phyloP scores from a whole-genome alignment of 2,329 filamentous ascomycete genomes.

The Colletotrichum somersetense region DNA sequence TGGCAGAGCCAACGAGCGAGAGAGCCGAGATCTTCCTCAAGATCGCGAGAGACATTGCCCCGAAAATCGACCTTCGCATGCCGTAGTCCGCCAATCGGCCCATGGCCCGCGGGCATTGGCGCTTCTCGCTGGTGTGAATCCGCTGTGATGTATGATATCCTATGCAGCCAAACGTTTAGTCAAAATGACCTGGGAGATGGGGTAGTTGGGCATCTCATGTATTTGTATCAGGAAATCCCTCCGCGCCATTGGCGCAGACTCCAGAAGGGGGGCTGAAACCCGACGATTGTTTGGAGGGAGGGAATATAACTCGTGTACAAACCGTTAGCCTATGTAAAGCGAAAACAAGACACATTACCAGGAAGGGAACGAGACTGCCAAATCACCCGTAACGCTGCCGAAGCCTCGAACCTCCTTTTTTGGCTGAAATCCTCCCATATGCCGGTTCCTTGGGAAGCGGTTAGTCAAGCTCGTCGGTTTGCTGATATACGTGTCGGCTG shows the following conservation, averaged over 20 bases:
- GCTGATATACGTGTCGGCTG: conserved; percentile 86
- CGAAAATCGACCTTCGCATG: conserved; percentile 53
- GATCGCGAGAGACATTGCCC: conserved; percentile 71
- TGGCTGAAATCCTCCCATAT: conserved; percentile 43
- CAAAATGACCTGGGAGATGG: conserved; percentile 29
- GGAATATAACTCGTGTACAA: conserved; percentile 31
- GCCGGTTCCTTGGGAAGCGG: conserved; percentile 45
- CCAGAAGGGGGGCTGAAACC: conserved; percentile 20
- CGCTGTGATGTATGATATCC: conserved; percentile 34
- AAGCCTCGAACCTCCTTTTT: conserved; percentile 41
- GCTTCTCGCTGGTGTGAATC: neutral
- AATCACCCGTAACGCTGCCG: conserved; percentile 39
- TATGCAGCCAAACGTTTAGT: conserved; percentile 40
- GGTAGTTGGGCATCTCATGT: conserved; percentile 41
- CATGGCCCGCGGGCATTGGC: neutral
- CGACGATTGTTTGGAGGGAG: conserved; percentile 32
- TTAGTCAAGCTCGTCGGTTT: conserved; percentile 80
- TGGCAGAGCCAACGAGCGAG: conserved; percentile 82
- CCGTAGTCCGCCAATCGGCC: conserved; percentile 10
- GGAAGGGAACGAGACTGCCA: conserved; percentile 39
- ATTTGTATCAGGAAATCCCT: conserved; percentile 35
- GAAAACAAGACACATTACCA: conserved; percentile 41
- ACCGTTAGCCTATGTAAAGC: conserved; percentile 40
- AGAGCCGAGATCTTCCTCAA: conserved; percentile 78
- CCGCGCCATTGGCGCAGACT: conserved; percentile 17